Base-by-base conservation (phyloP, 805 yeast species). In the Saccharomyces paradoxus region DNA sequence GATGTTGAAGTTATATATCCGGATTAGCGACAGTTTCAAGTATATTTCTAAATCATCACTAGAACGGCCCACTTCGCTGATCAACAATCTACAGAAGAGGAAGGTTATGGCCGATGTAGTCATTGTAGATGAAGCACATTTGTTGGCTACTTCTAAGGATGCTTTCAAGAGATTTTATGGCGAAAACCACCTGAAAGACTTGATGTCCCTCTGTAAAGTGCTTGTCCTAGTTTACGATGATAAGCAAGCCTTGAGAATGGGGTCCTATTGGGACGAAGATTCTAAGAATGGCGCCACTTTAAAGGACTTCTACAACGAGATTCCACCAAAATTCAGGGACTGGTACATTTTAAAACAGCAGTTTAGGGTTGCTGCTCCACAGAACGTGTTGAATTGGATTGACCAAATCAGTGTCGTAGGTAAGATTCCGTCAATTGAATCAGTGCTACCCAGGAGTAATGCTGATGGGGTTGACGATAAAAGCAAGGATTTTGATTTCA, bases 101-200 rank as follows among this genome's bases (percentile, higher is more conserved):
- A 60, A 63, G 2, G 51, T 60, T 9, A 58, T 59, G 9, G 69
- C 72, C 29, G 79, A 76, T 59, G 67, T 74, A 4, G 63, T 76
- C 4, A 69, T 76, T 48, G 68, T 76, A 21, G 80, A 76, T 63
- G 80, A 76, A 60, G 80, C 79, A 2, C 80, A 76, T 60, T 56
- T 76, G 17, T 57, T 76, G 41, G 71, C 78, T 1, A 74, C 78
- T 6, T 62, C 75, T 0, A 75, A 75, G 55, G 78, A 76, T 58
- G 76, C 78, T 0, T 76, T 69, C 60, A 76, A 76, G 54, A 67
- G 73, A 57, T 77, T 76, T 54, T 68, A 70, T 50, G 78, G 77
- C 10, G 72, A 74, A 14, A 77, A 77, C 57, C 80, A 77, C 55
- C 54, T 77, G 17, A 67, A 70, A 52, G 79, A 76, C 47, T 57